phyloP scores from a whole-genome alignment of 371 early-diverging fungal genomes.

The Polyrhizophydium stewartii region DNA sequence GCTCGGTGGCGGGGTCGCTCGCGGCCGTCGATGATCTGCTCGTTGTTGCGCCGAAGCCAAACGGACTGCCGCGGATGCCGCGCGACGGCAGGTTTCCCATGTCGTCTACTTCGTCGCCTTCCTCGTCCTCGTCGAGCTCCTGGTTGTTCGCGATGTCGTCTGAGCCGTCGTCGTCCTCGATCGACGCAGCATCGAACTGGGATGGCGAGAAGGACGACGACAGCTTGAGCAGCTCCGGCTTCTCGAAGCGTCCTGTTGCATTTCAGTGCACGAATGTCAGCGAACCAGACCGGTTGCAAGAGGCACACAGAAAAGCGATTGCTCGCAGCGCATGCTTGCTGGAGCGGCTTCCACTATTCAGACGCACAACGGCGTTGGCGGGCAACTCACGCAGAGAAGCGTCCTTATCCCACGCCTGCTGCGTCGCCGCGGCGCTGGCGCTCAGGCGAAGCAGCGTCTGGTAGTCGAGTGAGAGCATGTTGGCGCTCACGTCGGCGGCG shows the following conservation, averaged over 20 bases:
- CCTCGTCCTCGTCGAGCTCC: slow-evolving; percentile 17
- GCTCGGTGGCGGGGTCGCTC: background rate
- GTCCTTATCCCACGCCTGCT: too few relatives aligned
- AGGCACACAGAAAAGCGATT: background rate
- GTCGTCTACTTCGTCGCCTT: slow-evolving; percentile 9
- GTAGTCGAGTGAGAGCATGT: slow-evolving; percentile 29
- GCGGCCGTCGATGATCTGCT: too few relatives aligned
- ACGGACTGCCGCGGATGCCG: background rate
- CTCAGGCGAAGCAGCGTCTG: slow-evolving; percentile 11
- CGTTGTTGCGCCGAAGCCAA: too few relatives aligned
- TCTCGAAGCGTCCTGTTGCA: background rate
- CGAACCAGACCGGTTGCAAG: background rate
- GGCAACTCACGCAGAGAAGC: too few relatives aligned
- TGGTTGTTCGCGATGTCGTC: slow-evolving; percentile 16
- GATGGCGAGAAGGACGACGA: slow-evolving; percentile 13
- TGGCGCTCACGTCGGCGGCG: slow-evolving; percentile 24
- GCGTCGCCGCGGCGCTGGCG: background rate
- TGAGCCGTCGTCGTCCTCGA: background rate
- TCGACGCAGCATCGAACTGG: background rate
- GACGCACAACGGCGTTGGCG: too few relatives aligned
- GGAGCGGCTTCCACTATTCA: too few relatives aligned
- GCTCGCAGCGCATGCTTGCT: too few relatives aligned
- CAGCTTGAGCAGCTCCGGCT: background rate
- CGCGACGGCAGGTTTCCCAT: background rate
- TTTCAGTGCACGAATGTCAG: background rate